Evolutionary conservation across 108 stramenopile genomes (phyloP), one percentile per base, ranked within the genome.

Genomic region (Cylindrotheca closterium): DNA sequence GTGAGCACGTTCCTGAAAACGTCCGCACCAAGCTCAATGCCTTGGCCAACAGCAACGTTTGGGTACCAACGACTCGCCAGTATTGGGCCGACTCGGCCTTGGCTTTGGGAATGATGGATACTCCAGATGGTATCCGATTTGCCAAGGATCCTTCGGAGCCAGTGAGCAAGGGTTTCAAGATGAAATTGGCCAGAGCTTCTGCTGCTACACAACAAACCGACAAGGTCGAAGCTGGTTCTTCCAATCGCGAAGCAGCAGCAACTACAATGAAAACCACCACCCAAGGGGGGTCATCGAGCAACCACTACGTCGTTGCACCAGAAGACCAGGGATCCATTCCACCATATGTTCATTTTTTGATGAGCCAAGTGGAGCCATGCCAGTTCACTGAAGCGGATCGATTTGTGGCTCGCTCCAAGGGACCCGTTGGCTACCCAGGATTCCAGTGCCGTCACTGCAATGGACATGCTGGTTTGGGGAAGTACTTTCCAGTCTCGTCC

Each of bases 401-500:
- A 12, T 86, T 80, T 42, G 79, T 86, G 10, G 85, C 85, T 17
- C 75, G 85, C 31, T 69, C 66, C 28, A 82, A 83, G 54, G 79
- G 85, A 3, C 81, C 79, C 18, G 78, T 81, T 2, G 85, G 85
- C 1, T 86, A 70, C 65, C 73, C 81, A 25, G 85, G 85, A 7
- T 86, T 86, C 51, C 81, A 86, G 57, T 86, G 85, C 55, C 81
- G 82, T 12, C 85, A 86, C 57, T 86, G 85, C 54, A 37, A 76
- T 32, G 85, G 85, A 8, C 85, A 86, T 54, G 85, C 85, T 15
- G 85, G 85, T 12, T 55, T 86, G 24, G 85, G 85, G 1, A 86
- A 86, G 54, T 86, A 86, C 65, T 86, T 83, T 70, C 85, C 85
- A 3, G 57, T 79, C 12, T 68, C 75, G 0, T 51, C 74, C 52